Conservation (phyloP, 352 stramenopile species). For the Phytophthora gonapodyides region DNA sequence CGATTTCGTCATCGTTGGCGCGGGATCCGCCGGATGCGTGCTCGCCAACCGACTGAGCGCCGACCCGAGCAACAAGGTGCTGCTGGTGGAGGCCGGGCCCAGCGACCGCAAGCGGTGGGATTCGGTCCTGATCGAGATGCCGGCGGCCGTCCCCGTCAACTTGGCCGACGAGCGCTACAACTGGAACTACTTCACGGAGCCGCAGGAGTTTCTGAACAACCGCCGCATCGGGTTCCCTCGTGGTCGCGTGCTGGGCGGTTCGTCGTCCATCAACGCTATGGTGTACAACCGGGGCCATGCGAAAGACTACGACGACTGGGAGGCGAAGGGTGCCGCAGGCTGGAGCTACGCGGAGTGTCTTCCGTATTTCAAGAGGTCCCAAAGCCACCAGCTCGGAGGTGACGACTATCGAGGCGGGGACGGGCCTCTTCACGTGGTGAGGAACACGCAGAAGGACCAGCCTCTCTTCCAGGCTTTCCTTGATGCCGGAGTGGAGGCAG, state of each 20-base stretch:
- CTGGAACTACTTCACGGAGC: conserved; percentile 84
- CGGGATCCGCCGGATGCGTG: conserved; percentile 88
- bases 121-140: conserved; percentile 90
- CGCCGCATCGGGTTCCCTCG: conserved; percentile 76
- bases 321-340: conserved; percentile 56
- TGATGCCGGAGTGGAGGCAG: conserved; percentile 74
- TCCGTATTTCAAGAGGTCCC: conserved; percentile 85
- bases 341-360: conserved; percentile 88
- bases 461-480: conserved; percentile 87
- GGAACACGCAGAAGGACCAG: conserved; percentile 68
- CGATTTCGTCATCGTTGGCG: conserved; percentile 94
- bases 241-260: conserved; percentile 84
- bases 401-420: conserved; percentile 77
- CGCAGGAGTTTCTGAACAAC: conserved; percentile 80
- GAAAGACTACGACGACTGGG: conserved; percentile 87
- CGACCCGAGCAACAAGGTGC: conserved; percentile 79
- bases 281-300: conserved; percentile 88
- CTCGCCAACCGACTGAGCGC: conserved; percentile 88
- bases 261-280: conserved; percentile 89
- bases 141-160: conserved; percentile 81
- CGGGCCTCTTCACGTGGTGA: conserved; percentile 68
- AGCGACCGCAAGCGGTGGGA: conserved; percentile 81
- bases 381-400: conserved; percentile 66
- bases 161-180: conserved; percentile 85
- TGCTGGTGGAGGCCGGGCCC: conserved; percentile 90